A percentile compares a stretch with the other conserved stretches of the same genome.
These are phyloP conservation scores for Nakazawaea ambrosiae DNA, from an alignment of 805 yeast genomes.

Conservation along the genomic window DNA sequence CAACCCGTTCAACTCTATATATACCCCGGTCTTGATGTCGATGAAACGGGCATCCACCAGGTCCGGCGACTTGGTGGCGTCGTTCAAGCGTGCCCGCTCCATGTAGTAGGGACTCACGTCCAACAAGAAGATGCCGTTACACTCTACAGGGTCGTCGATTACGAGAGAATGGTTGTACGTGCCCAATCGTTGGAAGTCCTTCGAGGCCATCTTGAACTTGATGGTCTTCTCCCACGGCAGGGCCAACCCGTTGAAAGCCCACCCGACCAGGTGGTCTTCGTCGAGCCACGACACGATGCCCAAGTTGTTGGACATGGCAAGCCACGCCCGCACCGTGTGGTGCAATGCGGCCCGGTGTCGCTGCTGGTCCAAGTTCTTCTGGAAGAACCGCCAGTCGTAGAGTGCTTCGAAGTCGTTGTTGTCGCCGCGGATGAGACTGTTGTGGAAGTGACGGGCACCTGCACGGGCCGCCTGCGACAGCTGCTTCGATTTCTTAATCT, in stretches of 20 bases:
- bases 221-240: conserved; percentile 48
- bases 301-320: conserved; percentile 33
- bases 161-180: conserved; percentile 40
- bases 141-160: conserved; percentile 36
- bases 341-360: conserved; percentile 39
- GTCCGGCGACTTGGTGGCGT: conserved; percentile 37
- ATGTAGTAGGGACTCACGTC: conserved; percentile 43
- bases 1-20: conserved; percentile 51
- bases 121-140: conserved; percentile 35
- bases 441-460: conserved; percentile 24
- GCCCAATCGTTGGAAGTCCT: conserved; percentile 37
- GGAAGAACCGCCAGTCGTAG: conserved; percentile 67
- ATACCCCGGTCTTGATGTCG: conserved; percentile 52
- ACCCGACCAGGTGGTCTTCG: conserved; percentile 41
- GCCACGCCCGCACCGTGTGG: conserved; percentile 37
- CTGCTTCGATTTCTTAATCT: conserved; percentile 20
- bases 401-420: conserved; percentile 27
- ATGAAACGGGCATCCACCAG: conserved; percentile 47
- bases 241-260: conserved; percentile 41
- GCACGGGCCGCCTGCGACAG: conserved; percentile 25
- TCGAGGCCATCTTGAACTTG: conserved; percentile 45
- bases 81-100: conserved; percentile 40
- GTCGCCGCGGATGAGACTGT: conserved; percentile 18
- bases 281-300: conserved; percentile 41
- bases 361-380: conserved; percentile 26